Conservation (phyloP, 768 basidiomycete genomes). For the Auricularia sp. region DNA sequence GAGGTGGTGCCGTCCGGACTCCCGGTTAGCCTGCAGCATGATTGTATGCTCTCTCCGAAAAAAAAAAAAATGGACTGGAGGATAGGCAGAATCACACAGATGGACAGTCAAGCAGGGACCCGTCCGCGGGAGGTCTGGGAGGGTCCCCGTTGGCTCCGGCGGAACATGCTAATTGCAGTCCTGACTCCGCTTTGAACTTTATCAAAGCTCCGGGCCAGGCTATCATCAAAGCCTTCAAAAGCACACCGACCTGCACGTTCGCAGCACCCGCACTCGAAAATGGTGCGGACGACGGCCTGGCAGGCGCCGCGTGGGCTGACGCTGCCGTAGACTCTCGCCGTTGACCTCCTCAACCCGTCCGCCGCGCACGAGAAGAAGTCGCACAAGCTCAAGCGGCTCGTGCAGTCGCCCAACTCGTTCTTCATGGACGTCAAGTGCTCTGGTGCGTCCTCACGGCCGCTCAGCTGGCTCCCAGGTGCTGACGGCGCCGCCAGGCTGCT, state of each 20-base stretch:
- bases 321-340: slow-evolving; percentile 69
- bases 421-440: slow-evolving; percentile 99
- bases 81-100: too few relatives aligned
- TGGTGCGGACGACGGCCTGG: not conserved
- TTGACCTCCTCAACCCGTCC: slow-evolving; percentile 96
- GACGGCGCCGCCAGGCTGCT: slow-evolving; percentile 55
- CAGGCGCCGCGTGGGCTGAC: not conserved
- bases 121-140: too few relatives aligned
- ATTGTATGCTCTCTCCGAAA: too few relatives aligned
- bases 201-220: not conserved
- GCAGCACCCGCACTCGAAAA: not conserved
- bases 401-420: slow-evolving; percentile 96
- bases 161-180: not conserved
- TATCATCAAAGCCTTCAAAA: not conserved
- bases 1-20: too few relatives aligned
- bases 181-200: not conserved
- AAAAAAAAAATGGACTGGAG: too few relatives aligned
- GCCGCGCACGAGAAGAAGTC: slow-evolving; percentile 73
- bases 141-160: not conserved
- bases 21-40: too few relatives aligned
- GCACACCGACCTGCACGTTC: not conserved
- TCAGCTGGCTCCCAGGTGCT: slow-evolving; percentile 5
- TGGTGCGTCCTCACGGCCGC: slow-evolving; percentile 41
- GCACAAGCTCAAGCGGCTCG: slow-evolving; percentile 99
- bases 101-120: too few relatives aligned